Conservation (phyloP, 2,329 filamentous ascomycete genomes). For the Seiridium cupressi region DNA sequence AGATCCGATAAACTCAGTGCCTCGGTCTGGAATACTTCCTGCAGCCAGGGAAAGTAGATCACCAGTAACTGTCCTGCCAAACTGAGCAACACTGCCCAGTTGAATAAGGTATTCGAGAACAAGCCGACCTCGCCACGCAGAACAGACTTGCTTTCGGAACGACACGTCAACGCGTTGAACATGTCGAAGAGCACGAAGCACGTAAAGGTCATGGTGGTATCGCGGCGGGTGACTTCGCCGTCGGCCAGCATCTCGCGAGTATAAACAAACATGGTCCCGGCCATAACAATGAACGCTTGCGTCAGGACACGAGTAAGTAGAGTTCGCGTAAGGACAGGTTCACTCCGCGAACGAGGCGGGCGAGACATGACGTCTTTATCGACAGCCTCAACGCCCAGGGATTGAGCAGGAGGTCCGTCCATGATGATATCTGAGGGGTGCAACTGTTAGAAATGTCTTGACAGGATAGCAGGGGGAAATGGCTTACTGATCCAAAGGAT, state of each 20-base stretch:
- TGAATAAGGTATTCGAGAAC: conserved; percentile 90
- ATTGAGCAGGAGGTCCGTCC: conserved; percentile 97
- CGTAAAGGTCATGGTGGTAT: conserved; percentile 99
- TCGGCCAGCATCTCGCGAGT: conserved; percentile 86
- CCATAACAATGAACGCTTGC: conserved; percentile 85
- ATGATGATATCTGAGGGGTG: conserved; percentile 82
- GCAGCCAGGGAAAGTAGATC: conserved; percentile 91
- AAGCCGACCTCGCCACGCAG: conserved; percentile 81
- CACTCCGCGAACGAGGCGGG: conserved; percentile 79
- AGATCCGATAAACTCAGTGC: conserved; percentile 74
- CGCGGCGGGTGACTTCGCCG: conserved; percentile 80
- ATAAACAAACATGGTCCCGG: conserved; percentile 89
- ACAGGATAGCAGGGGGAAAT: conserved; percentile 16
- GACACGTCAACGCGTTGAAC: conserved; percentile 96
- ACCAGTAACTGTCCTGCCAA: conserved; percentile 84
- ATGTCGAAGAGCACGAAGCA: conserved; percentile 99
- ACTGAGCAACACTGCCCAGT: conserved; percentile 87
- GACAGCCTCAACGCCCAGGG: conserved; percentile 90
- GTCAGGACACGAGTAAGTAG: conserved; percentile 84
- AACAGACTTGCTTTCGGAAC: conserved; percentile 86
- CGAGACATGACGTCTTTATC: conserved; percentile 92
- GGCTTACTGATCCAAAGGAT: conserved; percentile 98
- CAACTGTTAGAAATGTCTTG: neutral
- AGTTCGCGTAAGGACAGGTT: conserved; percentile 83
- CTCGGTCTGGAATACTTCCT: conserved; percentile 95